Percentiles rank a stretch among this genome's conserved stretches.
These are phyloP conservation scores for Phylloboletellus chloephorus DNA, from an alignment of 1,284 basidiomycete species.

Conservation along the genomic window DNA sequence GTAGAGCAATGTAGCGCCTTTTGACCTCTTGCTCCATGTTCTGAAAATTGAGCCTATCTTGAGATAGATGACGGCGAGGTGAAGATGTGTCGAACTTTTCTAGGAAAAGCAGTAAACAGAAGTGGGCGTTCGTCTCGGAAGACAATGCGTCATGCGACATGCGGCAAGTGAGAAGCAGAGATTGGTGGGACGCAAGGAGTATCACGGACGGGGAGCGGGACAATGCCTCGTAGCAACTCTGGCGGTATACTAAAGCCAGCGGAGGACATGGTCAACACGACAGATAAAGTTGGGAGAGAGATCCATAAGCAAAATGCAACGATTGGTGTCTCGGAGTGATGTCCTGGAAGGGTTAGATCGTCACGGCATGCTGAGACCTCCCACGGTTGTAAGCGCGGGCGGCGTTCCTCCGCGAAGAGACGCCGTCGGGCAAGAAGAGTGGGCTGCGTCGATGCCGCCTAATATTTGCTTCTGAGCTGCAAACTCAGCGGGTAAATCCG, in stretches of 20 bases:
- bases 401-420: slow-evolving; percentile 17
- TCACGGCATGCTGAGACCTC: slow-evolving; percentile 27
- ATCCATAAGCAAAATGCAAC: slow-evolving; percentile 25
- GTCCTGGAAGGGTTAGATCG: slow-evolving; percentile 24
- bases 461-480: slow-evolving; percentile 12
- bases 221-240: slow-evolving; percentile 35
- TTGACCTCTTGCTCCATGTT: slow-evolving; percentile 37
- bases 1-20: slow-evolving; percentile 39
- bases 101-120: slow-evolving; percentile 38
- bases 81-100: slow-evolving; percentile 39
- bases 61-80: slow-evolving; percentile 33
- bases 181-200: slow-evolving; percentile 32
- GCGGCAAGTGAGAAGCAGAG: slow-evolving; percentile 32
- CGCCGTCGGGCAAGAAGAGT: slow-evolving; percentile 15
- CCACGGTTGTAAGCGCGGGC: slow-evolving; percentile 23
- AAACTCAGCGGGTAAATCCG: slow-evolving; percentile 20
- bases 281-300: slow-evolving; percentile 15
- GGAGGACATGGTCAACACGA: slow-evolving; percentile 20
- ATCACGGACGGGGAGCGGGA: slow-evolving; percentile 26
- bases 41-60: slow-evolving; percentile 12
- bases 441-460: slow-evolving; percentile 1
- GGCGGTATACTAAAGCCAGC: slow-evolving; percentile 30
- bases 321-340: slow-evolving; percentile 24
- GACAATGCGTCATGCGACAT: slow-evolving; percentile 29
- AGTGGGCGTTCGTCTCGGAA: slow-evolving; percentile 23